Conservation (phyloP, 257 asterid genomes). For the Petunia axillaris region DNA sequence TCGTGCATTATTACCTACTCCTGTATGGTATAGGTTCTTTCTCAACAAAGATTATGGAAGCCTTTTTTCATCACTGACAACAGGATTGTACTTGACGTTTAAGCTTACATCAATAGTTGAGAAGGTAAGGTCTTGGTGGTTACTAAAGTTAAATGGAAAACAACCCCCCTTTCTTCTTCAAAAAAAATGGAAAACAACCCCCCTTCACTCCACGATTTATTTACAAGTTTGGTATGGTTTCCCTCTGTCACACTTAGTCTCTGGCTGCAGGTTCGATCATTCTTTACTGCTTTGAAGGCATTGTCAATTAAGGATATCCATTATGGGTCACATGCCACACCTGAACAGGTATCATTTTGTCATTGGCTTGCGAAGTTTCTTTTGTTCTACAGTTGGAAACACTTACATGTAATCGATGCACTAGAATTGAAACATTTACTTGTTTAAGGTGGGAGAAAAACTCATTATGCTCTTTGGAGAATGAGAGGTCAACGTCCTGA, state of each 20-base stretch:
- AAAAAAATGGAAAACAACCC: neutral
- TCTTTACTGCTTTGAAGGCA: constrained; percentile 69
- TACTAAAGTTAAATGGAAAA: neutral
- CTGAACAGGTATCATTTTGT: constrained; percentile 66
- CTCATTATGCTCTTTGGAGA: neutral
- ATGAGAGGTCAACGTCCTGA: neutral
- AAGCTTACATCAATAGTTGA: constrained; percentile 85
- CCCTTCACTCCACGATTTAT: neutral
- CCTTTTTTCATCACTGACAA: constrained; percentile 83
- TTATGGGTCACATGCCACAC: constrained; percentile 73
- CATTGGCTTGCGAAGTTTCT: constrained; percentile 17
- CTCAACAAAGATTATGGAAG: constrained; percentile 90
- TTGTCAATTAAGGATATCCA: constrained; percentile 70
- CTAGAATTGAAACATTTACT: neutral
- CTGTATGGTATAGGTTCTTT: constrained; percentile 96
- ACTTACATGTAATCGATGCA: neutral
- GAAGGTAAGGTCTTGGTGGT: constrained; percentile 53
- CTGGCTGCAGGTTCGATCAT: constrained; percentile 63
- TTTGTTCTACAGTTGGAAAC: neutral
- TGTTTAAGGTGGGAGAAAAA: constrained; percentile 7
- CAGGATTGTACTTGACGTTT: constrained; percentile 88
- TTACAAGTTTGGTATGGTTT: constrained; percentile 24
- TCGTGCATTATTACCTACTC: constrained; percentile 89
- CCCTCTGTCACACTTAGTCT: constrained; percentile 19
- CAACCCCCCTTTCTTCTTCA: no score